Percentiles rank a stretch among this genome's conserved stretches.
Evolutionary conservation across 768 basidiomycete species (phyloP).

Genomic region (Lentinula raphanica): DNA sequence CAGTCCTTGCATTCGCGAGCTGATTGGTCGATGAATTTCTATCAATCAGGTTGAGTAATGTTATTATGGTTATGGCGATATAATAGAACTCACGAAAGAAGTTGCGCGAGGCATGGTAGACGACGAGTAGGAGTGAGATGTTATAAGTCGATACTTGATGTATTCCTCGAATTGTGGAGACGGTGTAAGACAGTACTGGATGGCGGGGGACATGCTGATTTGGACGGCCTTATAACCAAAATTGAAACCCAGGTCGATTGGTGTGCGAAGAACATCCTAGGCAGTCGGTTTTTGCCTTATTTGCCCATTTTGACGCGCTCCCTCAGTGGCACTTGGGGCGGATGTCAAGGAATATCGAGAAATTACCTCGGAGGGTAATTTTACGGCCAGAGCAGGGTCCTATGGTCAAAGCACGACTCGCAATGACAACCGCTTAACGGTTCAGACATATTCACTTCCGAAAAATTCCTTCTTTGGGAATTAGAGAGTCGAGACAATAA

Average conservation of each 20-base stretch:
- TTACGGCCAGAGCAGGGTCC: background rate
- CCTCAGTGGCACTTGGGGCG: background rate
- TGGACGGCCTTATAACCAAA: background rate
- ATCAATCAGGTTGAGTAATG: background rate
- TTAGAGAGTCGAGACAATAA: background rate
- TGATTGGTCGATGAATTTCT: background rate
- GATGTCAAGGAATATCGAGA: background rate
- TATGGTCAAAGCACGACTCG: background rate
- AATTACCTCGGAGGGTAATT: background rate
- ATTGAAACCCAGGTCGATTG: constrained; percentile 2
- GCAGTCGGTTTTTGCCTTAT: constrained; percentile 1
- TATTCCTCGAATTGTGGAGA: background rate
- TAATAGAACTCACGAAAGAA: background rate
- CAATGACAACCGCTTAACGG: background rate
- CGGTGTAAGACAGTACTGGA: background rate
- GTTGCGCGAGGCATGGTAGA: background rate
- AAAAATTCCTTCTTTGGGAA: background rate
- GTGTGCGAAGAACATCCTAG: background rate
- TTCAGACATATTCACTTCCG: background rate
- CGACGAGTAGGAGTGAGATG: background rate
- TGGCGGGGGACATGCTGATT: background rate
- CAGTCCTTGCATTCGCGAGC: background rate
- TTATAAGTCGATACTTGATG: background rate
- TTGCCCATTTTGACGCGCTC: background rate
- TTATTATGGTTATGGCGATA: background rate